Conservation (phyloP, 495 filamentous ascomycete genomes). For the Penicillium riverlandense region DNA sequence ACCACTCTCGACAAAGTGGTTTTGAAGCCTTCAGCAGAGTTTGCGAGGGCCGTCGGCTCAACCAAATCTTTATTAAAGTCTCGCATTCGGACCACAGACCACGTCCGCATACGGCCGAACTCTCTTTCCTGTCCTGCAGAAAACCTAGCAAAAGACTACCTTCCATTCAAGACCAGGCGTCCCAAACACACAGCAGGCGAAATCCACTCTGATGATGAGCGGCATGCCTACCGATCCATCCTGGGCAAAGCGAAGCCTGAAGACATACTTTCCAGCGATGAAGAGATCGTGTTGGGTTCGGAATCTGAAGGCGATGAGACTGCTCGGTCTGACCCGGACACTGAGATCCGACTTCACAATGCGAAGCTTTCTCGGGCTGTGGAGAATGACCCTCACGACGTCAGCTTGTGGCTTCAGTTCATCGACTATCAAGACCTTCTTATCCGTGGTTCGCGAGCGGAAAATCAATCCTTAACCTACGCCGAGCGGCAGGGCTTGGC, state of each 20-base stretch:
- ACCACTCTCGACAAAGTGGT: no score
- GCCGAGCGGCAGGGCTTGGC: slow-evolving; percentile 62
- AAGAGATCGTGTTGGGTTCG: slow-evolving; percentile 47
- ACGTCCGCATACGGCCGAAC: slow-evolving; percentile 12
- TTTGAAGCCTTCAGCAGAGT: no score
- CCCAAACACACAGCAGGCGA: slow-evolving; percentile 3
- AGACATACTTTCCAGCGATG: slow-evolving; percentile 39
- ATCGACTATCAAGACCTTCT: slow-evolving; percentile 68
- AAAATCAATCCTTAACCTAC: slow-evolving; percentile 38
- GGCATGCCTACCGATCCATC: slow-evolving; percentile 63
- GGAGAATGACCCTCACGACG: slow-evolving; percentile 55
- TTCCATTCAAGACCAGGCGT: slow-evolving; percentile 30
- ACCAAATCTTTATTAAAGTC: background rate
- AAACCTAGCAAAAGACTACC: slow-evolving; percentile 26
- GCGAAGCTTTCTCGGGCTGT: slow-evolving; percentile 52
- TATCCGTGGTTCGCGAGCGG: slow-evolving; percentile 33
- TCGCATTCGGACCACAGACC: slow-evolving; percentile 4
- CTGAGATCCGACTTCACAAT: slow-evolving; percentile 41
- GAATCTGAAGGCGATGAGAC: background rate
- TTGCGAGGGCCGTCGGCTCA: background rate
- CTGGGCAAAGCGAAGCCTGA: slow-evolving; percentile 53
- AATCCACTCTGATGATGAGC: slow-evolving; percentile 37
- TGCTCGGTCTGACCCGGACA: background rate
- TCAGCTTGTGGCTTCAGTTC: slow-evolving; percentile 66
- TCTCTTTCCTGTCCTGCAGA: no score